Evolutionary conservation across 345 rosid species (phyloP).

Genomic region (Hibiscus syriacus): DNA sequence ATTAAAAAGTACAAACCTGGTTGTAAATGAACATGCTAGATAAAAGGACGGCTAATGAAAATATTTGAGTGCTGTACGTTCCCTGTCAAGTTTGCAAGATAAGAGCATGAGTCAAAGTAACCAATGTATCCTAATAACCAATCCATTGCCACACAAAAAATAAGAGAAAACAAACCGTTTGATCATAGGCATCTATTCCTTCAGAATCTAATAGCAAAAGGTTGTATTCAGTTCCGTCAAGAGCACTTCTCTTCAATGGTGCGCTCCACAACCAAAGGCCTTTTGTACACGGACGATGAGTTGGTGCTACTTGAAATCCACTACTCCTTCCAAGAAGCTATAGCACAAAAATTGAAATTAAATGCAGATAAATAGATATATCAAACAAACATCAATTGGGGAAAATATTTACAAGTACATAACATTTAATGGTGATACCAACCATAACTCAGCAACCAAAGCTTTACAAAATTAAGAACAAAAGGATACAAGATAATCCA

Average conservation of each 20-base stretch:
- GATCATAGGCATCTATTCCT: constrained; percentile 97
- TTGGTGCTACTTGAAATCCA: constrained; percentile 96
- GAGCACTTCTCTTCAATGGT: constrained; percentile 78
- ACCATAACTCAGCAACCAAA: not conserved
- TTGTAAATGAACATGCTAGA: constrained; percentile 97
- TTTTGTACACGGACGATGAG: constrained; percentile 93
- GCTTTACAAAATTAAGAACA: not conserved
- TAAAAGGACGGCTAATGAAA: constrained; percentile 88
- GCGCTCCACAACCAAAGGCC: constrained; percentile 99
- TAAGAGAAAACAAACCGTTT: constrained; percentile 55
- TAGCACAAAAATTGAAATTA: constrained; percentile 12
- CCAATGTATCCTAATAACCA: not conserved
- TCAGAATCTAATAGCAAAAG: constrained; percentile 85
- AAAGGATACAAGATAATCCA: not conserved
- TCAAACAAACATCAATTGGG: not conserved
- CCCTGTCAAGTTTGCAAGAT: constrained; percentile 40
- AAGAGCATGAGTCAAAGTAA: not conserved
- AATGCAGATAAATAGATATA: not conserved
- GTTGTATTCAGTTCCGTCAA: constrained; percentile 90
- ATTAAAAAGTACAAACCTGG: constrained; percentile 46
- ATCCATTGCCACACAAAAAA: not conserved
- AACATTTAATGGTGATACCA: not conserved
- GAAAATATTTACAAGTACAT: not conserved
- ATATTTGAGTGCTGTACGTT: constrained; percentile 97
- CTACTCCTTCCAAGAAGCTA: constrained; percentile 98